Evolutionary conservation across 305 asterid species (phyloP).

Genomic region (Solanum hybrid): DNA sequence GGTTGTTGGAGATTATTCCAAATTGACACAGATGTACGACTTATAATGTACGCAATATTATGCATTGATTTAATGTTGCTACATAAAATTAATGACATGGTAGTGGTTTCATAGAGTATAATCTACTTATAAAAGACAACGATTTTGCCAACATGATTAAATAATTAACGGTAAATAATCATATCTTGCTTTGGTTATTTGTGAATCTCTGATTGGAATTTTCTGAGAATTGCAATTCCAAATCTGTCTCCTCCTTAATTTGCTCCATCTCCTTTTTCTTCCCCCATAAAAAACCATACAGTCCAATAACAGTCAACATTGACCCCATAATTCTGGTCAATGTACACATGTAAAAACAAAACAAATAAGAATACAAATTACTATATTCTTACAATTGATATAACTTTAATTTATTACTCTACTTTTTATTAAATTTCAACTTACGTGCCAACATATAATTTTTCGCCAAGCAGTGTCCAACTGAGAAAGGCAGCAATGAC

Average conservation of each 20-base stretch:
- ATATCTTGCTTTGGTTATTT: neutral
- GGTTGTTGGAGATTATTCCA: neutral
- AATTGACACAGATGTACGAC: too few species aligned
- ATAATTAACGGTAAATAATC: neutral
- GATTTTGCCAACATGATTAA: neutral
- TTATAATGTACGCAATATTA: too few species aligned
- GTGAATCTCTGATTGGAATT: neutral
- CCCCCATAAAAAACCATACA: conserved; percentile 79
- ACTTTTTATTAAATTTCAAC: neutral
- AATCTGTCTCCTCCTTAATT: conserved; percentile 7
- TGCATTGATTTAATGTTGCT: too few species aligned
- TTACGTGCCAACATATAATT: conserved; percentile 4
- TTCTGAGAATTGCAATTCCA: conserved; percentile 15
- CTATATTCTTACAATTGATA: neutral
- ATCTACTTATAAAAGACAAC: neutral
- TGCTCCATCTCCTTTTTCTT: conserved; percentile 23
- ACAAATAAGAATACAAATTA: neutral
- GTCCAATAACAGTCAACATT: conserved; percentile 48
- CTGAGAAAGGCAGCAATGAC: conserved; percentile 9
- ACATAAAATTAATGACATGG: neutral
- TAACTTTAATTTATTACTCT: neutral
- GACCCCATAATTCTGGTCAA: conserved; percentile 55
- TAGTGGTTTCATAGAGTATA: neutral
- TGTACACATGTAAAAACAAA: neutral
- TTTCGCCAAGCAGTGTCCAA: conserved; percentile 6